Evolutionary conservation across 495 filamentous ascomycete species (phyloP).

Genomic region (Hamigera avellanea): DNA sequence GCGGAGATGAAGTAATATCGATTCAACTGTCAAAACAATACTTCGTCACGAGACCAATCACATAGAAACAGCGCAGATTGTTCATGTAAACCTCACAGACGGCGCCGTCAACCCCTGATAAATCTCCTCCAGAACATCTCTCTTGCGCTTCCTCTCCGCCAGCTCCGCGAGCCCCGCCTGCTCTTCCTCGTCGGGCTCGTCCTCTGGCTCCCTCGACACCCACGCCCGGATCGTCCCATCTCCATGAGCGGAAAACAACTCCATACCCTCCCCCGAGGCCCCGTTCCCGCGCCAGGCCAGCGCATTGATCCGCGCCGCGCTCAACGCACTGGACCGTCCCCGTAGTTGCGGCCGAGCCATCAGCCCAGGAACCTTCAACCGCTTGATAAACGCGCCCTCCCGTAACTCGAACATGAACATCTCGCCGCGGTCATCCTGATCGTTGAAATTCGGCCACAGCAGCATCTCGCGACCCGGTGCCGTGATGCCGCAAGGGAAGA

Average conservation of each 20-base stretch:
- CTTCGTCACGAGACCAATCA: too few relatives aligned
- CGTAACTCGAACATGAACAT: slow-evolving; percentile 66
- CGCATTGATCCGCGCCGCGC: slow-evolving; percentile 50
- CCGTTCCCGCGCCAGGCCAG: slow-evolving; percentile 57
- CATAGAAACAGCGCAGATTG: too few relatives aligned
- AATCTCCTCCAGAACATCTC: slow-evolving; percentile 37
- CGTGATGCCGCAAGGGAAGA: slow-evolving; percentile 42
- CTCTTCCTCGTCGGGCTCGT: slow-evolving; percentile 35
- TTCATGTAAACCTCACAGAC: too few relatives aligned
- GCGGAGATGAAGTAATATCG: too few relatives aligned
- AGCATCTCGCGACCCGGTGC: slow-evolving; percentile 47
- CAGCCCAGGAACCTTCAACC: slow-evolving; percentile 50
- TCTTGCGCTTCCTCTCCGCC: slow-evolving; percentile 36
- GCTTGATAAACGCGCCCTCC: slow-evolving; percentile 60
- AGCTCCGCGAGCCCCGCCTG: slow-evolving; percentile 22
- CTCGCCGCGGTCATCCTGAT: slow-evolving; percentile 43
- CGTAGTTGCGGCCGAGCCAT: slow-evolving; percentile 20
- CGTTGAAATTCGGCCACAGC: slow-evolving; percentile 62
- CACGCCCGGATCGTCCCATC: slow-evolving; percentile 41
- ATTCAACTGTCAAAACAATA: too few relatives aligned
- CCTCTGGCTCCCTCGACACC: slow-evolving; percentile 44
- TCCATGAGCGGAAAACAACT: slow-evolving; percentile 41
- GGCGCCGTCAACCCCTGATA: slow-evolving; percentile 23
- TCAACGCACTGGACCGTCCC: slow-evolving; percentile 23
- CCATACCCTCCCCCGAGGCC: slow-evolving; percentile 31